Base-by-base conservation (phyloP, 208 protist species). In the Acanthamoeba royreba region DNA sequence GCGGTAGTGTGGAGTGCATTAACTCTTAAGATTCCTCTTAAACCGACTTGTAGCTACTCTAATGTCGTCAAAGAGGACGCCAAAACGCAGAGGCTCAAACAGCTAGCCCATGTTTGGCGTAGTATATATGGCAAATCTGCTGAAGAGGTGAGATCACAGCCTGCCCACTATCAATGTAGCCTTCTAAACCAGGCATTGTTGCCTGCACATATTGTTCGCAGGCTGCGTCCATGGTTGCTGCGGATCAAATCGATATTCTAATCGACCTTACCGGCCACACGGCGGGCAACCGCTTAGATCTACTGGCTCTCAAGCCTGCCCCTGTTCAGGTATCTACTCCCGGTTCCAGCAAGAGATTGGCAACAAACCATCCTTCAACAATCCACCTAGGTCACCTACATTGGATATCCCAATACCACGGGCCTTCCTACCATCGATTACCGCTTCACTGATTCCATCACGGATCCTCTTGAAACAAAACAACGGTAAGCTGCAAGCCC, bases 361-460 rank as follows among this genome's bases (percentile, higher is more conserved):
- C n/a, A n/a, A n/a, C n/a, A n/a, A n/a, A n/a, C n/a, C n/a, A n/a
- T n/a, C n/a, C n/a, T n/a, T n/a, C n/a, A n/a, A n/a, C n/a, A n/a
- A n/a, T n/a, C 95, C 19, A 91, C 96, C 22, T 87, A 96, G 45
- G 92, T 96, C 15, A 95, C 95, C 3, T 96, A 94, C 52, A 74
- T 96, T n/a, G 95, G 95, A 1, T 96, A 96, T 91, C 95, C 95
- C 35, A 96, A 96, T 40, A 96, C 95, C 31, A 96, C 95, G 35
- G 95, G 94, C 13, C 77, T 96, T 33, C 47, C 69, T 25, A 96
- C 53, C 40, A 95, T 96, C 31, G 94, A 96, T 52, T 96, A 96
- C 33, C 66, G 95, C 13, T 40, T 96, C 17, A 96, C 95, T 19
- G 95, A 96, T 55, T 4, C 17, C 15, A 22, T 93, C 5, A 92